Base-by-base conservation (phyloP, 2,329 filamentous ascomycete species). In the Sodiomyces alkalinus region DNA sequence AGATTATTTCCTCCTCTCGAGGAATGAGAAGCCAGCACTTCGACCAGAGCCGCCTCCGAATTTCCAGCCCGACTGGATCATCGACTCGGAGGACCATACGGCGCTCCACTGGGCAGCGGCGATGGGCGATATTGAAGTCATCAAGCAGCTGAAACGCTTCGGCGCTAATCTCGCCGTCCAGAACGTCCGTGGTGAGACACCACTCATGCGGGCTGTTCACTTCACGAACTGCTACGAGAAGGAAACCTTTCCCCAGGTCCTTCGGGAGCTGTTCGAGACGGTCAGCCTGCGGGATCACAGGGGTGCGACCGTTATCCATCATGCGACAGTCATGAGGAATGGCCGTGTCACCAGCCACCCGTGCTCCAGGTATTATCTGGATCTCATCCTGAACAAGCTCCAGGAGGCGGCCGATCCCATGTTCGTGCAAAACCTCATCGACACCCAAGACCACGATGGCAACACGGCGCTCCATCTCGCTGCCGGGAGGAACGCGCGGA, bases 161-260 rank as follows among this genome's bases (percentile, higher is more conserved):
- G 77, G 80, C 22, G 85, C 87, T 8, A 73, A 73, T 35, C 62
- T 83, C 11, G 70, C 73, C 17, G 73, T 76, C 3, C 66, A 77
- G 30, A 86, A 85, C 32, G 56, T 69, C 24, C 62, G 73, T 13
- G 78, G 79, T 32, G 87, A 96, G 53, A 96, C 90, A 0, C 87
- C 90, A 0, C 69, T 98, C 19, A 94, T 98, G 72, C 78, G 86
- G 23, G 80, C 83, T 5, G 86, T 96, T 31, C 72, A 92, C 47
- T 98, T 96, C 52, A 96, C 87, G 25, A 98, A 98, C 52, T 93
- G 90, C 49, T 90, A 77, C 50, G 90, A 96, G 50, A 92, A 90
- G 55, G 73, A 83, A 40, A 86, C 82, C 1, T 94, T 96, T 56
- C 80, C 83, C 0, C 68, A 68, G 14, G 74, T 98, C 31, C 73